Conservation (phyloP, 371 early-diverging fungal species). For the Mortierella sp. region DNA sequence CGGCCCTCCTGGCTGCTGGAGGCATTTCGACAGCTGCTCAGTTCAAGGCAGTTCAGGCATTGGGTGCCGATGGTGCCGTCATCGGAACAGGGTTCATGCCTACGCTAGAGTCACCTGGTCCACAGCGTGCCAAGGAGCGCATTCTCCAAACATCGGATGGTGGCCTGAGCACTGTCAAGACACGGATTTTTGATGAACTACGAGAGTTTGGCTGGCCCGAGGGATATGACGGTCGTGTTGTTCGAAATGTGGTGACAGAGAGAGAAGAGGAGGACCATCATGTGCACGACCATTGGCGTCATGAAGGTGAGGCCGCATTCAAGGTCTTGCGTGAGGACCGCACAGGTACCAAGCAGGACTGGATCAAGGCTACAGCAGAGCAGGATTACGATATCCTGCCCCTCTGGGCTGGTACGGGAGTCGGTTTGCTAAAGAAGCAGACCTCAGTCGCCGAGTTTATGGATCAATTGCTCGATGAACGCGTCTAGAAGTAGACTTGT, state of each 20-base stretch:
- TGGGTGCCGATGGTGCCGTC: constrained; percentile 73
- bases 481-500: not conserved
- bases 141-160: constrained; percentile 39
- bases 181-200: constrained; percentile 51
- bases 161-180: constrained; percentile 37
- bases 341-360: constrained; percentile 33
- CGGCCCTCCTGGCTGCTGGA: constrained; percentile 81
- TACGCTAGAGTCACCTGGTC: constrained; percentile 28
- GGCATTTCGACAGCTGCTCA: constrained; percentile 82
- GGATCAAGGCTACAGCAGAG: constrained; percentile 21
- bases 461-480: constrained; percentile 15
- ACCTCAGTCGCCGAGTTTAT: constrained; percentile 37
- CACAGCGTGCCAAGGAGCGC: constrained; percentile 38
- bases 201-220: constrained; percentile 39
- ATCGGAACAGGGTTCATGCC: constrained; percentile 53
- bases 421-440: constrained; percentile 44
- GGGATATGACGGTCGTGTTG: constrained; percentile 33
- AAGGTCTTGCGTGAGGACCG: constrained; percentile 32
- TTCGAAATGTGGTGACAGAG: constrained; percentile 38
- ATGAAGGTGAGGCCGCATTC: constrained; percentile 26
- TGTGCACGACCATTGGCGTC: constrained; percentile 5
- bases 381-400: constrained; percentile 35
- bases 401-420: constrained; percentile 42
- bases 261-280: constrained; percentile 36
- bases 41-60: constrained; percentile 73